A percentile compares a stretch with the other conserved stretches of the same genome.
phyloP scores from a whole-genome alignment of 495 filamentous ascomycete genomes.

The Penicillium malachiteum region DNA sequence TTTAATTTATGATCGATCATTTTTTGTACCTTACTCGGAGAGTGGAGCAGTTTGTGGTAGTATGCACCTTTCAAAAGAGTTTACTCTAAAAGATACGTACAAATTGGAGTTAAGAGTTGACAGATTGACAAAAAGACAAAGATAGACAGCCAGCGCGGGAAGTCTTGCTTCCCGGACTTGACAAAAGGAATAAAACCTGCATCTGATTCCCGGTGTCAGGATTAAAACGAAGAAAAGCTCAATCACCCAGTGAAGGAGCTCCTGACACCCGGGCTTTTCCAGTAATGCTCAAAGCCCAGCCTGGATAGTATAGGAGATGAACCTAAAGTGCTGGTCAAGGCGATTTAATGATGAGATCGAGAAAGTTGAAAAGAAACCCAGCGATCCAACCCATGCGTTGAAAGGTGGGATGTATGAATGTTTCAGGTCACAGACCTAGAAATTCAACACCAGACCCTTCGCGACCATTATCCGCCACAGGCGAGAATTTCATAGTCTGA shows the following conservation, averaged over 20 bases:
- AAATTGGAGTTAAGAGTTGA: slow-evolving; percentile 18
- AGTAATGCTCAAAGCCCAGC: slow-evolving; percentile 39
- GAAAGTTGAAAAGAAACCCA: not conserved
- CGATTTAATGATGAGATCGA: slow-evolving; percentile 2
- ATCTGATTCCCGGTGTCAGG: slow-evolving; percentile 27
- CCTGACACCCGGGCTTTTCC: slow-evolving; percentile 10
- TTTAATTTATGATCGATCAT: not conserved
- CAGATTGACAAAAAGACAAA: slow-evolving; percentile 19
- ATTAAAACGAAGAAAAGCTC: slow-evolving; percentile 21
- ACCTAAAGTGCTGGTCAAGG: slow-evolving; percentile 35
- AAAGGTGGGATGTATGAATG: slow-evolving; percentile 6
- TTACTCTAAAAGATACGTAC: slow-evolving; percentile 26
- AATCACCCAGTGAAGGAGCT: slow-evolving; percentile 19
- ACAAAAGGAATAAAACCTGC: slow-evolving; percentile 22
- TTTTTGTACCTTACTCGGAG: slow-evolving; percentile 3
- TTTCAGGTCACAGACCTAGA: slow-evolving; percentile 25
- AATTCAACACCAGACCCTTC: slow-evolving; percentile 5
- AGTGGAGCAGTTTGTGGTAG: slow-evolving; percentile 7
- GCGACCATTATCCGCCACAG: slow-evolving; percentile 22
- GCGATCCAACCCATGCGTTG: slow-evolving; percentile 5
- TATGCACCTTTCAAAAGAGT: slow-evolving; percentile 20
- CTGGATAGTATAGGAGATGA: slow-evolving; percentile 51
- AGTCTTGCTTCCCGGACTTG: slow-evolving; percentile 22
- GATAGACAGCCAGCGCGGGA: slow-evolving; percentile 21
- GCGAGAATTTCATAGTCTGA: slow-evolving; percentile 14